Evolutionary conservation across 164 flowering plant genomes (phyloP).

Genomic region (Macadamia tetraphylla): DNA sequence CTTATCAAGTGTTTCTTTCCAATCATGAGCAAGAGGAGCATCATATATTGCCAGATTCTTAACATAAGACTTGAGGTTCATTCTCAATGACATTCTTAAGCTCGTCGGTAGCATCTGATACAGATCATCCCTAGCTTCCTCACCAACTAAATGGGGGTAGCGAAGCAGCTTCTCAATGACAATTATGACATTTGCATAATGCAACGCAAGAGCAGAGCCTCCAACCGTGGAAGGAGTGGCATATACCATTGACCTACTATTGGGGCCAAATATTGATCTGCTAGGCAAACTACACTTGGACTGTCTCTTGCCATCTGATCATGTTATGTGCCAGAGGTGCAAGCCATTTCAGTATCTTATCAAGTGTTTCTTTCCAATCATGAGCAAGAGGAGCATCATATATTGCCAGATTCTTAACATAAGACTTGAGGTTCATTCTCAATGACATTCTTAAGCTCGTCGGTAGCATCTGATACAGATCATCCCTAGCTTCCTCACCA

Average conservation of each 20-base stretch:
- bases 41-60: constrained; percentile 81
- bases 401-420: constrained; percentile 63
- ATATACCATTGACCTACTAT: constrained; percentile 40
- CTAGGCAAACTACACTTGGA: constrained; percentile 13
- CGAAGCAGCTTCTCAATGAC: constrained; percentile 85
- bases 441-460: constrained; percentile 69
- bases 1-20: constrained; percentile 59
- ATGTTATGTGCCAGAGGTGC: constrained; percentile 67
- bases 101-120: constrained; percentile 98
- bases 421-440: constrained; percentile 60
- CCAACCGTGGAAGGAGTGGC: constrained; percentile 77
- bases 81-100: constrained; percentile 54
- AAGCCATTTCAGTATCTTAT: constrained; percentile 51
- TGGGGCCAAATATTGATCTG: constrained; percentile 35
- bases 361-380: constrained; percentile 68
- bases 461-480: constrained; percentile 94
- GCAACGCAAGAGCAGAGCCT: constrained; percentile 90
- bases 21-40: constrained; percentile 76
- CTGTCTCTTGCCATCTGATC: constrained; percentile 51
- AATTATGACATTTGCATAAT: constrained; percentile 90
- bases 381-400: constrained; percentile 86
- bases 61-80: constrained; percentile 57
- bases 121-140: constrained; percentile 90
- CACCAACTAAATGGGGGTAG: constrained; percentile 95
- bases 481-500: constrained; percentile 95